A percentile compares a stretch with the other conserved stretches of the same genome.
Evolutionary conservation across 2,329 filamentous ascomycete species (phyloP).

Genomic region (Penicillium sp.): DNA sequence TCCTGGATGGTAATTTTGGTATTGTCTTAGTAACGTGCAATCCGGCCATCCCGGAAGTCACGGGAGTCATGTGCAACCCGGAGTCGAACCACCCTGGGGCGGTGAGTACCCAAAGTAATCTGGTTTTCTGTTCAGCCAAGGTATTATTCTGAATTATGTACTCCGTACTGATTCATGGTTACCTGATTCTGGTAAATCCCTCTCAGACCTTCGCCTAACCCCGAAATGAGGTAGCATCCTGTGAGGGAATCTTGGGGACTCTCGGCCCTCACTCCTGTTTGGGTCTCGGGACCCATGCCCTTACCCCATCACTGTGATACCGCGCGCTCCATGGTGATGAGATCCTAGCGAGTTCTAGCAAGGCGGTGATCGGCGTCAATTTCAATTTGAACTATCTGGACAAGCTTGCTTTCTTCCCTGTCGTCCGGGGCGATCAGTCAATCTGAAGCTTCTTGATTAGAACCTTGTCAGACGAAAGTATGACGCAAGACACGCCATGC

Average conservation of each 20-base stretch:
- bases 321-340: background rate
- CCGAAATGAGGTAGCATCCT: background rate
- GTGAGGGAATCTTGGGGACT: no score
- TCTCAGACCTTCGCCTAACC: background rate
- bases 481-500: slow-evolving; percentile 1
- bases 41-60: slow-evolving; percentile 26
- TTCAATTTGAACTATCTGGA: background rate
- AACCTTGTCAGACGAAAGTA: background rate
- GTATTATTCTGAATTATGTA: background rate
- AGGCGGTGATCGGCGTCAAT: background rate
- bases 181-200: background rate
- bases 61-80: slow-evolving; percentile 23
- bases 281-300: background rate
- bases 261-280: background rate
- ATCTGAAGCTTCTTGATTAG: background rate
- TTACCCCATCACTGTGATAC: background rate
- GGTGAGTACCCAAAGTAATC: slow-evolving; percentile 5
- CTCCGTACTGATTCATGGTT: background rate
- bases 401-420: background rate
- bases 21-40: background rate
- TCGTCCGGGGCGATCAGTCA: background rate
- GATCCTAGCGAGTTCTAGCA: background rate
- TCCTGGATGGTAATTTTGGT: background rate
- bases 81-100: background rate
- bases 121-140: background rate